Base-by-base conservation (phyloP, 148 eudicot species). In the Rheum nobile region DNA sequence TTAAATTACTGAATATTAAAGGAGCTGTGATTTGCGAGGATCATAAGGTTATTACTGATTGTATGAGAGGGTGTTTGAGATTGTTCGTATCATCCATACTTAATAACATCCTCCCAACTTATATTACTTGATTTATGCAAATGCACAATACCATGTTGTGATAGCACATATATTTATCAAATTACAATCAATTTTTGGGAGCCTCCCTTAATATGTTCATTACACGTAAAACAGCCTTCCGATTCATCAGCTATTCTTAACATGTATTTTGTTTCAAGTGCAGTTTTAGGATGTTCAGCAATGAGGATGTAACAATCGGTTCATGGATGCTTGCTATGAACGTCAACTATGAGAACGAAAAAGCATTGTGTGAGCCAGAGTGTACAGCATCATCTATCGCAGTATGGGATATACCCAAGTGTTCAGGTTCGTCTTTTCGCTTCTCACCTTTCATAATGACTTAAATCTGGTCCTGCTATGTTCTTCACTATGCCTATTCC, bases 251-350 rank as follows among this genome's bases (percentile, higher is more conserved):
- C 26, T 28, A 29, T 10, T 29, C n/a, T 4, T 28, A 61, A 11
- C 16, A 61, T 61, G 37, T 65, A 16, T 32, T 61, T 14, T 43
- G n/a, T 63, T 17, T 29, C 52, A 67, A 59, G 74, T 83, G 76
- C 91, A 94, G 98, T 76, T 91, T 94, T 78, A 90, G 98, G 75
- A 91, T 91, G 97, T 94, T 94, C 75, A 94, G 97, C 83, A 94
- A 94, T 81, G 98, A 91, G 81, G 98, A 94, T 84, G 96, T 91
- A 37, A 94, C 96, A 12, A 94, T 94, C 42, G 97, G 98, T 52
- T 86, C 98, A 11, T 91, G 98, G 98, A 94, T 94, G 97, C 95
- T 94, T 74, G 98, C 98, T 22, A 94, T 94, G 98, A 94, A 91
- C 84, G 98, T 94, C 74, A 84, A 89, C 73, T 95, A 89, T 14